Conservation (phyloP, 2,329 filamentous ascomycete species). For the Phaeosphaeriaceae sp. region DNA sequence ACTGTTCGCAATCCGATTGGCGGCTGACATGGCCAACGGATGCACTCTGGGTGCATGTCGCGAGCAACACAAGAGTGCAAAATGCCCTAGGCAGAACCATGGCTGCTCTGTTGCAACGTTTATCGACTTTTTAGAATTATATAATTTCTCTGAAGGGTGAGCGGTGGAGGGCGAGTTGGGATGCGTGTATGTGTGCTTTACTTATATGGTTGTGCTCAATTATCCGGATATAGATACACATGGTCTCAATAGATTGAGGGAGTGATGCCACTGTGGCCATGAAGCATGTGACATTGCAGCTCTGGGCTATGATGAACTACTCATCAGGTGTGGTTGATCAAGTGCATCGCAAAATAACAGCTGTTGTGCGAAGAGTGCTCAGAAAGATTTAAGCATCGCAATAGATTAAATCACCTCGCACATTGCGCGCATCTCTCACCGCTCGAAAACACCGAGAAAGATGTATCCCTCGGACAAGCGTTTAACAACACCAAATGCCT, state of each 20-base stretch:
- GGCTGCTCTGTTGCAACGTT: neutral
- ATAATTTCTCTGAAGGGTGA: neutral
- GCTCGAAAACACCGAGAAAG: too few species aligned
- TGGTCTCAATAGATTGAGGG: neutral
- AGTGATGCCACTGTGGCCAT: neutral
- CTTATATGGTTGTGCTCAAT: conserved; percentile 4
- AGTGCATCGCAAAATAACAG: too few species aligned
- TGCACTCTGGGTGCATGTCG: conserved; percentile 1
- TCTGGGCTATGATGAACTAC: too few species aligned
- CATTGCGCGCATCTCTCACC: too few species aligned
- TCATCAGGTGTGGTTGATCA: too few species aligned
- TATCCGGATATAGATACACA: conserved; percentile 8
- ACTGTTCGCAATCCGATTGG: conserved; percentile 8
- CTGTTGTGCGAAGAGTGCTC: too few species aligned
- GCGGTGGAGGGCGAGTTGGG: conserved; percentile 1
- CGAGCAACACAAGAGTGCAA: neutral
- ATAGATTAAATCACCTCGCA: too few species aligned
- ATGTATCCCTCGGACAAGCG: too few species aligned
- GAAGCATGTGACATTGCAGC: neutral
- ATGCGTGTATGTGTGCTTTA: neutral
- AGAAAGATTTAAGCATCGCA: too few species aligned
- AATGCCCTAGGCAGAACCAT: conserved; percentile 1
- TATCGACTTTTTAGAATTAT: too few species aligned
- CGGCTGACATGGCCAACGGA: conserved; percentile 3
- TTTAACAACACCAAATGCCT: neutral